Base-by-base conservation (phyloP, 805 yeast genomes). In the Yarrowia keelungensis region DNA sequence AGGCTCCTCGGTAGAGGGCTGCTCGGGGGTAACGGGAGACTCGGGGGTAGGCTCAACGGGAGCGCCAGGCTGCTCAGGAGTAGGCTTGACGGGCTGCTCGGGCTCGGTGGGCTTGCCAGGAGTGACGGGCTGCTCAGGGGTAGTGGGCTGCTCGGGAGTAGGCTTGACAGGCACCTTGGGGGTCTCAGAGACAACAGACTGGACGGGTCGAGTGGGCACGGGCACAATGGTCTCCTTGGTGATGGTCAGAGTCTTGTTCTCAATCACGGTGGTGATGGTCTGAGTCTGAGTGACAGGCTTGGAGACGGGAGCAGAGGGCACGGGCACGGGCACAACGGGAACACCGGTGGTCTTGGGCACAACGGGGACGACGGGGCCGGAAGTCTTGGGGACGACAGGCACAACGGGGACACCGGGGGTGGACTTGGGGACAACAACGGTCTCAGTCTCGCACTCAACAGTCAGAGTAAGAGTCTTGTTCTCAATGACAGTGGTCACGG, bases 231-330 rank as follows among this genome's bases (percentile, higher is more conserved):
- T 53, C 58, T 53, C 58, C 43, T 38, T 26, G 5, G 58, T 53
- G 32, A 53, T 35, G 16, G 58, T 53, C 43, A 53, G 42, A 22
- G 58, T 53, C 58, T 53, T 53, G 43, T 38, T 39, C 43, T 53
- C 58, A 15, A 53, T 35, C 32, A 53, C 58, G 12, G 58, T 53
- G 16, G 58, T 53, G 43, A 53, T 12, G 35, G 43, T 53, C 58
- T 5, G 39, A 38, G 39, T 10, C 39, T 50, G 22, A 12, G 58
- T 36, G 22, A 53, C 35, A 38, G 58, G 42, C 41, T 35, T 36
- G 51, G 51, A 26, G 12, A 26, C 54, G 22, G 39, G 39, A 32
- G 41, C 39, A 19, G 15, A 26, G 26, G 26, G 41, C n/a, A 22
- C 50, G n/a, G 50, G 50, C 9, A 22, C 19, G 50, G 50, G n/a